phyloP scores from a whole-genome alignment of 768 basidiomycete genomes.

The Fistulinella prunicolor region DNA sequence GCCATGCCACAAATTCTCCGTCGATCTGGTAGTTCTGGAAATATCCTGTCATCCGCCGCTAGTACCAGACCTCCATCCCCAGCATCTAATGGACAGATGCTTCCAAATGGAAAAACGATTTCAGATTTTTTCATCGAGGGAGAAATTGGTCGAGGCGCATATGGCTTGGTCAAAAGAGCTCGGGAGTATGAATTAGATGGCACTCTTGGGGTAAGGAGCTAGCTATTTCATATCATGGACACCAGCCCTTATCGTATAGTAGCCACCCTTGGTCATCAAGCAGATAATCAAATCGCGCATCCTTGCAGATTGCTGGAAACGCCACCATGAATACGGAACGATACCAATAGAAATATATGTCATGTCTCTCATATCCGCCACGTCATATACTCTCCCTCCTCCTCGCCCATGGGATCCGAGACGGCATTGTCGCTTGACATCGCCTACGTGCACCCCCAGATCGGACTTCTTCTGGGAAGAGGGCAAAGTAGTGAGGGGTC shows the following conservation, averaged over 20 bases:
- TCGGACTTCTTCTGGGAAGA: slow-evolving; percentile 55
- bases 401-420: slow-evolving; percentile 83
- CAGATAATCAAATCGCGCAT: slow-evolving; percentile 99
- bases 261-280: slow-evolving; percentile 94
- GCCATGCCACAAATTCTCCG: slow-evolving; percentile 59
- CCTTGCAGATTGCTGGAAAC: slow-evolving; percentile 99
- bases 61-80: slow-evolving; percentile 69
- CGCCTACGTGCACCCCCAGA: slow-evolving; percentile 12
- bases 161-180: slow-evolving; percentile 90
- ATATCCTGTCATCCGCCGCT: slow-evolving; percentile 54
- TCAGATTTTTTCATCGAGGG: slow-evolving; percentile 82
- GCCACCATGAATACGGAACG: slow-evolving; percentile 89
- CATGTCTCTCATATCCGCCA: slow-evolving; percentile 86
- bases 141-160: slow-evolving; percentile 92
- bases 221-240: slow-evolving; percentile 4
- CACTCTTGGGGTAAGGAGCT: slow-evolving; percentile 70
- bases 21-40: slow-evolving; percentile 62
- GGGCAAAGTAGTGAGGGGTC: slow-evolving; percentile 74
- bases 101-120: slow-evolving; percentile 65
- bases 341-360: slow-evolving; percentile 98
- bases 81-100: slow-evolving; percentile 26
- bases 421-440: slow-evolving; percentile 35
- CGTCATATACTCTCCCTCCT: slow-evolving; percentile 72
- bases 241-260: slow-evolving; percentile 8
- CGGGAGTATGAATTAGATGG: slow-evolving; percentile 75